Conservation (phyloP, 2,329 filamentous ascomycete genomes). For the Sporothrix pallida region DNA sequence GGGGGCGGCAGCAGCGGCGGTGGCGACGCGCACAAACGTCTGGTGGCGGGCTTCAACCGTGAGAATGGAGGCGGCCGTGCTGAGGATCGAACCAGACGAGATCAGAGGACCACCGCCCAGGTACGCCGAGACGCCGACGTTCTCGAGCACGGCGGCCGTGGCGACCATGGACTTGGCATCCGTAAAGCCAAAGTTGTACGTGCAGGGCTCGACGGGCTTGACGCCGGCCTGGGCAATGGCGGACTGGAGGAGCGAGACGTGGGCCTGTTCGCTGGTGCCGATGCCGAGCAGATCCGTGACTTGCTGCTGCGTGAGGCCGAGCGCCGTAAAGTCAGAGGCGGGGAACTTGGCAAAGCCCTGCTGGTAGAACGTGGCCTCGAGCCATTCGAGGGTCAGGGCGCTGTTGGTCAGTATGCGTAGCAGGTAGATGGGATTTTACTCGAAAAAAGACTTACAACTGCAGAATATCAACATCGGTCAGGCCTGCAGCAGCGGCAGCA, state of each 20-base stretch:
- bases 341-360: constrained; percentile 72
- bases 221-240: constrained; percentile 67
- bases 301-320: constrained; percentile 62
- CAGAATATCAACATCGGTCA: constrained; percentile 61
- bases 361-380: constrained; percentile 75
- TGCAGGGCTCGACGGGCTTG: constrained; percentile 70
- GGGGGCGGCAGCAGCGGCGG: constrained; percentile 64
- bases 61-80: constrained; percentile 71
- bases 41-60: constrained; percentile 77
- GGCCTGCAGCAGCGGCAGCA: constrained; percentile 53
- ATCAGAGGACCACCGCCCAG: constrained; percentile 73
- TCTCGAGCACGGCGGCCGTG: constrained; percentile 73
- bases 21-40: constrained; percentile 69
- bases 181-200: constrained; percentile 74
- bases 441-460: constrained; percentile 65
- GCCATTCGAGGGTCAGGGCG: constrained; percentile 75
- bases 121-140: constrained; percentile 74
- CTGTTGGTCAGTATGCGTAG: constrained; percentile 45
- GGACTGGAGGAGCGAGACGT: constrained; percentile 64
- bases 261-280: constrained; percentile 66
- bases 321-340: constrained; percentile 66
- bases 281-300: constrained; percentile 67
- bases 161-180: constrained; percentile 70
- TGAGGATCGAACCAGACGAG: constrained; percentile 63
- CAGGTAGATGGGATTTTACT: too few species aligned